Conservation (phyloP, 148 eudicot species). For the Rhododendron simsii region DNA sequence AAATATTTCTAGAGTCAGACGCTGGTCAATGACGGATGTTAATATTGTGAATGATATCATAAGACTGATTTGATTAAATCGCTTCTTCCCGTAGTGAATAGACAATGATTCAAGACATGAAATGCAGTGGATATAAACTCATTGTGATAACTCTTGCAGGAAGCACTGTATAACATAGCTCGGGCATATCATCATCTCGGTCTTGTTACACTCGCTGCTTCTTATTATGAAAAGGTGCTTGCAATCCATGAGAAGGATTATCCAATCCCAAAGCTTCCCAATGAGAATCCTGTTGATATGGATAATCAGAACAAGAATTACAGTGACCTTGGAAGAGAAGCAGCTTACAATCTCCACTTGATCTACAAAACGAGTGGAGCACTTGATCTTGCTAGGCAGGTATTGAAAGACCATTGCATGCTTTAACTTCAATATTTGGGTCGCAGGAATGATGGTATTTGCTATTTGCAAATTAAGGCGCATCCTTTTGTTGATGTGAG, state of each 20-base stretch:
- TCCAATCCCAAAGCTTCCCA: constrained; percentile 53
- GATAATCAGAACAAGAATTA: constrained; percentile 38
- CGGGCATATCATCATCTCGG: constrained; percentile 88
- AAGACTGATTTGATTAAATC: background rate
- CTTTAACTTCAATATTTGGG: constrained; percentile 18
- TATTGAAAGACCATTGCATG: constrained; percentile 59
- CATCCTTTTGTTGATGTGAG: background rate
- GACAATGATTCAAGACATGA: background rate
- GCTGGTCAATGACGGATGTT: background rate
- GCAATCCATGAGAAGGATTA: constrained; percentile 44
- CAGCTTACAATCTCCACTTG: constrained; percentile 79
- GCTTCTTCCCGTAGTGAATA: background rate
- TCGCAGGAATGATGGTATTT: background rate
- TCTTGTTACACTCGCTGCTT: constrained; percentile 62
- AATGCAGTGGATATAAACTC: too few relatives aligned
- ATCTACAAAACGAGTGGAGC: constrained; percentile 82
- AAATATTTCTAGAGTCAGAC: background rate
- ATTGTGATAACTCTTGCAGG: constrained; percentile 31
- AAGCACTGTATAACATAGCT: constrained; percentile 71
- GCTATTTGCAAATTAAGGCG: background rate
- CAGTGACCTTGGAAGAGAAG: constrained; percentile 88
- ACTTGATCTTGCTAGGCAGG: constrained; percentile 80
- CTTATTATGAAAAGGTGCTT: constrained; percentile 78
- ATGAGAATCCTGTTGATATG: constrained; percentile 31
- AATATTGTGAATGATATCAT: background rate